A percentile compares a stretch with the other conserved stretches of the same genome.
These are phyloP conservation scores for Prunus mume DNA, from an alignment of 306 rosid species.

Conservation along the genomic window DNA sequence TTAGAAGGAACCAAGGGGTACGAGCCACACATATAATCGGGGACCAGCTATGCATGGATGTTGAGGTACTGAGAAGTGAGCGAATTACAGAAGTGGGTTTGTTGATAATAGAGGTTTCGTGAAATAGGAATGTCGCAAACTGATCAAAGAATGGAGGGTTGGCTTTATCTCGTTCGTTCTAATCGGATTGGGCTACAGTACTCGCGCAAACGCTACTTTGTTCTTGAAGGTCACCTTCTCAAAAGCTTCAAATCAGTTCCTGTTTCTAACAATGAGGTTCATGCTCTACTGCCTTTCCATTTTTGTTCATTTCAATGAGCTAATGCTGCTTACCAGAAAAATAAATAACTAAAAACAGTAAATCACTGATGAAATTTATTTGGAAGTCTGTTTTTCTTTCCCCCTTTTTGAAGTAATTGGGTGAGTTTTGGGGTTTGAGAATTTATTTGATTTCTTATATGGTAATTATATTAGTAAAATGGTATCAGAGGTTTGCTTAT, in stretches of 20 bases:
- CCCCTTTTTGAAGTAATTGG: background rate
- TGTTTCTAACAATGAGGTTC: conserved; percentile 53
- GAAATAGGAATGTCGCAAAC: conserved; percentile 32
- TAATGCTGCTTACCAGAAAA: background rate
- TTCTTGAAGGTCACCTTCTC: conserved; percentile 58
- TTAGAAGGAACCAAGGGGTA: background rate
- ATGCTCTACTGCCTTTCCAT: background rate
- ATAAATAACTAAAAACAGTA: background rate
- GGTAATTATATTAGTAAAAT: background rate
- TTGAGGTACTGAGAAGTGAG: background rate
- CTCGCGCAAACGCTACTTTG: conserved; percentile 74
- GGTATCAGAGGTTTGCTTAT: background rate
- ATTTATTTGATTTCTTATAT: background rate
- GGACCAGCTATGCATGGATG: conserved; percentile 17
- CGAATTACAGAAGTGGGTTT: conserved; percentile 6
- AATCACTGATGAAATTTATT: background rate
- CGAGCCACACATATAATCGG: background rate
- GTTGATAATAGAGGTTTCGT: background rate
- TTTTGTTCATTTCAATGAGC: background rate
- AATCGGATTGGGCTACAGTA: conserved; percentile 69
- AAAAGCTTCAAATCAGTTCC: conserved; percentile 74
- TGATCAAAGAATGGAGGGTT: conserved; percentile 65
- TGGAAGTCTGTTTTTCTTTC: background rate
- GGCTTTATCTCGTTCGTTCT: conserved; percentile 70
- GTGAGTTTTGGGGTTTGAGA: background rate